phyloP scores from a whole-genome alignment of 1,284 basidiomycete genomes.

The Earliella scabrosa region DNA sequence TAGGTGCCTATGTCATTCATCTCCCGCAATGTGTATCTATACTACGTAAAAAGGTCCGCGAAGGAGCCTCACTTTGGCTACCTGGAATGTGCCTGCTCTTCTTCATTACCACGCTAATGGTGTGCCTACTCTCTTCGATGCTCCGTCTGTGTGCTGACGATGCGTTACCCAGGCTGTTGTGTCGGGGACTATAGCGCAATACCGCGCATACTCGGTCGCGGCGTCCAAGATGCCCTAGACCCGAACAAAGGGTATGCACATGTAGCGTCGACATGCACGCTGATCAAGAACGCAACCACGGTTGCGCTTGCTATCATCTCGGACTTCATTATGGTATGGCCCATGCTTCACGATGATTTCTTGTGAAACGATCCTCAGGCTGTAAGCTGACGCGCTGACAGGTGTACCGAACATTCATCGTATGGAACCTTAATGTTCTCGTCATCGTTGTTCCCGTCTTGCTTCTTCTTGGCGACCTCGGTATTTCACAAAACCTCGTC shows the following conservation, averaged over 20 bases:
- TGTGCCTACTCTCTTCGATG: too few relatives aligned
- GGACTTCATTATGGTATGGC: background rate
- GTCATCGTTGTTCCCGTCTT: background rate
- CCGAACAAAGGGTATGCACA: background rate
- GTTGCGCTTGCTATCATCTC: background rate
- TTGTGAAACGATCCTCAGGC: background rate
- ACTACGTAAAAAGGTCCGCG: too few relatives aligned
- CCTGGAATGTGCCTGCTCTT: too few relatives aligned
- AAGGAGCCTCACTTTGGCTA: too few relatives aligned
- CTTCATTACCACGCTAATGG: too few relatives aligned
- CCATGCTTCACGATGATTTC: too few relatives aligned
- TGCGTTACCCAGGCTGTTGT: too few relatives aligned
- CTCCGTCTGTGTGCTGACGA: too few relatives aligned
- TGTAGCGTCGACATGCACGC: background rate
- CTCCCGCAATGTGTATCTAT: too few relatives aligned
- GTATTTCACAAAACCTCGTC: background rate
- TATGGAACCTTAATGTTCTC: background rate
- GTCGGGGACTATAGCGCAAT: too few relatives aligned
- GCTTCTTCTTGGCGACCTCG: background rate
- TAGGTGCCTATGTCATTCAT: too few relatives aligned
- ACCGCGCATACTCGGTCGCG: background rate
- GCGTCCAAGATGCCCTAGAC: background rate
- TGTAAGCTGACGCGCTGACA: background rate
- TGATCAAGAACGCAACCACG: background rate
- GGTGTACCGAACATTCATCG: background rate